phyloP scores from a whole-genome alignment of 2,329 filamentous ascomycete species.

The Sarocladiaceae sp. region DNA sequence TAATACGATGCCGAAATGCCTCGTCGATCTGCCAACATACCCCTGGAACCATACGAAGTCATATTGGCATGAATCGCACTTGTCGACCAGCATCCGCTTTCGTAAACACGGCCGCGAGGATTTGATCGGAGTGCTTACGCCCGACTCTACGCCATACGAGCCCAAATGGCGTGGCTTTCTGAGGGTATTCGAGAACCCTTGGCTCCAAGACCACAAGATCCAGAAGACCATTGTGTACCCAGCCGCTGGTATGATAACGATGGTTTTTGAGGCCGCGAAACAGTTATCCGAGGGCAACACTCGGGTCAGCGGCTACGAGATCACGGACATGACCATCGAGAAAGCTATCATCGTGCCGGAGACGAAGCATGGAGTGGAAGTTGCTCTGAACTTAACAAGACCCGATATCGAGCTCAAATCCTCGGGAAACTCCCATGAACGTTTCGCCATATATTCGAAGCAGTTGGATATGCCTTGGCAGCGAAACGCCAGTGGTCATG shows the following conservation, averaged over 20 bases:
- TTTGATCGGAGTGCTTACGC: constrained; percentile 27
- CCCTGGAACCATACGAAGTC: constrained; percentile 29
- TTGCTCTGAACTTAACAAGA: constrained; percentile 22
- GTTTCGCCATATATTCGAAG: constrained; percentile 11
- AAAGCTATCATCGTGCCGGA: constrained; percentile 48
- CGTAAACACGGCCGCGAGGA: constrained; percentile 30
- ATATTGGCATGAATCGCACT: constrained; percentile 27
- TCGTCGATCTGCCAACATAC: constrained; percentile 29
- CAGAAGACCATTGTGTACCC: constrained; percentile 24
- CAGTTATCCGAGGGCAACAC: constrained; percentile 14
- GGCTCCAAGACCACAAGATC: constrained; percentile 28
- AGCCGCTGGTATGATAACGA: constrained; percentile 23
- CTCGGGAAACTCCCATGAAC: constrained; percentile 14
- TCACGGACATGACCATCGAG: constrained; percentile 7
- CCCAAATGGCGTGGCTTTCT: constrained; percentile 17
- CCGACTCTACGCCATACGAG: constrained; percentile 12
- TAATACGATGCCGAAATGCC: background rate
- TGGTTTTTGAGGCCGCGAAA: constrained; percentile 24
- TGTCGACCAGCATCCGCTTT: constrained; percentile 22
- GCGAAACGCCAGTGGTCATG: constrained; percentile 33
- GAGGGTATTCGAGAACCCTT: constrained; percentile 22
- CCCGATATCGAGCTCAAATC: background rate
- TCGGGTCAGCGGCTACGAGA: background rate
- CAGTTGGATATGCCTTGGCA: constrained; percentile 17
- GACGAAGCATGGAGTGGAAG: constrained; percentile 43